Base-by-base conservation (phyloP, 2,329 filamentous ascomycete species). In the Grosmannia huntii region DNA sequence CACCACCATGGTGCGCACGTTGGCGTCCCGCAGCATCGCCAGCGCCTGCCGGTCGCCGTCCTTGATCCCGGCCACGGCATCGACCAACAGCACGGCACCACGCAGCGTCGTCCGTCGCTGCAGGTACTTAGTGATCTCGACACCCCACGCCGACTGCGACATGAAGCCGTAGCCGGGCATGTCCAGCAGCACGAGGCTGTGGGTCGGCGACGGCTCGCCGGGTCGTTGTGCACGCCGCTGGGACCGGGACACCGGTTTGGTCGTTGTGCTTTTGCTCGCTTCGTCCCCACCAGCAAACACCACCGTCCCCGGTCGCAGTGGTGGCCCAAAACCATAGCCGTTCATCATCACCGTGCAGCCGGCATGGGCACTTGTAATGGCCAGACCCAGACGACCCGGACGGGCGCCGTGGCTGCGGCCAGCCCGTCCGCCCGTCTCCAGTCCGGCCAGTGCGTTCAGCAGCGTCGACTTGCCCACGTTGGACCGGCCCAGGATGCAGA, bases 391-490 rank as follows among this genome's bases (percentile, higher is more conserved):
- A 33, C 82, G 79, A 27, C 68, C 65, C 27, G 65, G 61, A 3
- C 49, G 54, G 11, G 64, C 56, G 2, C 67, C 67, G 61, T 70
- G 67, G 28, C 59, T 61, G 27, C 53, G 54, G 31, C 69, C 65
- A n/a, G 69, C 68, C 48, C 53, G 19, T 51, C 55, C 59, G 61
- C 59, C 58, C 57, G 60, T 53, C 62, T 55, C 60, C 52, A 65
- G 63, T 38, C 84, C 84, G 2, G 85, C 81, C 38, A 95, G 79
- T 21, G 87, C 86, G 67, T 95, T 95, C 72, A 95, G 85, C 64
- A 95, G 87, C 19, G 89, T 89, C 1, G 89, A 94, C 70, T 95
- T 95, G 67, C 90, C 90, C 49, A 90, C 89, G 68, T 95, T 95
- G 63, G 89, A 90, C 65, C 91, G 90, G 50, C 90, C 90, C 44